Percentiles rank a stretch among this genome's conserved stretches.
phyloP scores from a whole-genome alignment of 495 filamentous ascomycete species.

The Xylaria intraflava region DNA sequence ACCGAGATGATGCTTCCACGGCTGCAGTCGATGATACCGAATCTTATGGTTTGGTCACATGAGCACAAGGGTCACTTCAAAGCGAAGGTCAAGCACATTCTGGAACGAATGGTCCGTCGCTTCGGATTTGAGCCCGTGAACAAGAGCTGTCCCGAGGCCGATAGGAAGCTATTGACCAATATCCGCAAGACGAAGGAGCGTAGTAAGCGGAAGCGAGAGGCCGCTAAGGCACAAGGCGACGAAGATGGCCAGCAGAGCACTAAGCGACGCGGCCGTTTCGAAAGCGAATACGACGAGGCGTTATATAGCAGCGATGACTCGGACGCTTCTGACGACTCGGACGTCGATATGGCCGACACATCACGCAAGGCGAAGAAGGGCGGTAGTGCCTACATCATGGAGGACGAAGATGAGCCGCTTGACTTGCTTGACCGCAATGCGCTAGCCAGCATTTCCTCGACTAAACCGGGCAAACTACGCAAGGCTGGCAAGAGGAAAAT shows the following conservation, averaged over 20 bases:
- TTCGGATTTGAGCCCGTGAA: constrained; percentile 79
- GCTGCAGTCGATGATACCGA: constrained; percentile 68
- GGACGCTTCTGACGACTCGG: constrained; percentile 57
- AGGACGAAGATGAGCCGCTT: constrained; percentile 87
- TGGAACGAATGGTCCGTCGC: constrained; percentile 84
- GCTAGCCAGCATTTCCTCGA: constrained; percentile 86
- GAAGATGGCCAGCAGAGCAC: constrained; percentile 42
- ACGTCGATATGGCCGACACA: constrained; percentile 49
- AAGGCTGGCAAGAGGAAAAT: constrained; percentile 55
- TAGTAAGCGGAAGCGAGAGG: constrained; percentile 76
- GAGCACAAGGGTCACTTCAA: constrained; percentile 96
- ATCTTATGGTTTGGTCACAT: constrained; percentile 91
- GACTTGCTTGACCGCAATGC: constrained; percentile 85
- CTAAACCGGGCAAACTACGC: constrained; percentile 62
- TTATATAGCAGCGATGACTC: constrained; percentile 76
- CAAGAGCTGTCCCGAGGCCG: constrained; percentile 68
- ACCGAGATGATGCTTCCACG: constrained; percentile 66
- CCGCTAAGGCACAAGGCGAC: constrained; percentile 45
- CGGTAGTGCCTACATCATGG: constrained; percentile 75
- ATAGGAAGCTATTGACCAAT: constrained; percentile 83
- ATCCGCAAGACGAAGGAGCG: constrained; percentile 90
- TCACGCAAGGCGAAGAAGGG: constrained; percentile 48
- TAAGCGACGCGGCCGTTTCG: constrained; percentile 56
- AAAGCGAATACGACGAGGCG: constrained; percentile 91
- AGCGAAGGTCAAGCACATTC: constrained; percentile 93